A percentile compares a stretch with the other conserved stretches of the same genome.
These are phyloP conservation scores for Clathrospora elynae DNA, from an alignment of 2,329 filamentous ascomycete genomes.

Conservation along the genomic window DNA sequence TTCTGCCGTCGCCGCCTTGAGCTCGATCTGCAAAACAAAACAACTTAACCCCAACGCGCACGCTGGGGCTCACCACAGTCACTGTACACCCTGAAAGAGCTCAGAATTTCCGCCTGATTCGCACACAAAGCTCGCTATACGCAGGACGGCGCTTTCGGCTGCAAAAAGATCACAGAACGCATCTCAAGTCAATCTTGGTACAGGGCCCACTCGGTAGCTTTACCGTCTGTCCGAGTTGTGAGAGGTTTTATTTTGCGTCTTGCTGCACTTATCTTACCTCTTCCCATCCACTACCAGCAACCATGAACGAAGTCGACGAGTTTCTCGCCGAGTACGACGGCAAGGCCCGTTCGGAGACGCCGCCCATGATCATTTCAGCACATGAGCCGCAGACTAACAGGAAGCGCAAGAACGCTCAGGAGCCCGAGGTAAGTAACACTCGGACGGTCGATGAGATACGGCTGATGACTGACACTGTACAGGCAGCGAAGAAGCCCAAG, in stretches of 20 bases:
- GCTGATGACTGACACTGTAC: conserved; percentile 8
- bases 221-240: conserved; percentile 1
- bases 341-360: conserved; percentile 3
- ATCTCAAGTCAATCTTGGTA: conserved; percentile 2
- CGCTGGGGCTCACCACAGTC: not conserved
- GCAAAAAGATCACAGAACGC: conserved; percentile 2
- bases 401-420: conserved; percentile 35
- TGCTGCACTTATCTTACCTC: not conserved
- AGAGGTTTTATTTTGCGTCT: conserved; percentile 3
- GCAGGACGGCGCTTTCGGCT: not conserved
- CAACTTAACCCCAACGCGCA: not conserved
- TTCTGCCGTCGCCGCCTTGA: conserved; percentile 27
- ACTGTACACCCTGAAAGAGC: not conserved
- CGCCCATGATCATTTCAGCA: conserved; percentile 6
- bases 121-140: conserved; percentile 1
- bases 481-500: conserved; percentile 38
- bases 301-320: conserved; percentile 23
- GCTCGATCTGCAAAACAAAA: conserved; percentile 8
- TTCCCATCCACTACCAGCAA: not conserved
- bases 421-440: conserved; percentile 23
- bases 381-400: conserved; percentile 14
- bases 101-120: not conserved
- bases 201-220: conserved; percentile 4
- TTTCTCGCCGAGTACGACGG: conserved; percentile 18
- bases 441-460: conserved; percentile 47